These are phyloP conservation scores for Debaryomyces sp. DNA, from an alignment of 1,139 yeast genomes.

Conservation along the genomic window DNA sequence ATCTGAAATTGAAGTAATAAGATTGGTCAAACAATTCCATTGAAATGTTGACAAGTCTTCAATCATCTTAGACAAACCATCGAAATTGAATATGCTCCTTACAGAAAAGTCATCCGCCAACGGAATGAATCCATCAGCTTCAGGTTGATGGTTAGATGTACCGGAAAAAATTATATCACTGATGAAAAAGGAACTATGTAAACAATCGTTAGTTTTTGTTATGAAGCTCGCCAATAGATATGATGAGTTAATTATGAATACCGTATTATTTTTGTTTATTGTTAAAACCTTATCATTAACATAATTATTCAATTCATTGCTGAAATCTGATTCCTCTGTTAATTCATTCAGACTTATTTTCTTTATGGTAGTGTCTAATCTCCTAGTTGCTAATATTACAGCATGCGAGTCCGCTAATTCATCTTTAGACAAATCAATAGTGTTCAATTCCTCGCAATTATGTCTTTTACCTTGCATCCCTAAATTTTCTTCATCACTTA, in stretches of 20 bases:
- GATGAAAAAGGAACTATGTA: constrained; percentile 15
- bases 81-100: constrained; percentile 20
- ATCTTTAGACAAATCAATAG: constrained; percentile 1
- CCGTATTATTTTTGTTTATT: constrained; percentile 15
- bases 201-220: constrained; percentile 24
- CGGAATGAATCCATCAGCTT: constrained; percentile 7
- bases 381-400: constrained; percentile 24
- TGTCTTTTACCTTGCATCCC: constrained; percentile 11
- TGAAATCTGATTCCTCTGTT: constrained; percentile 1
- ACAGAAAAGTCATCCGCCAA: constrained; percentile 20
- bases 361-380: constrained; percentile 32
- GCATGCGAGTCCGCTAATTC: constrained; percentile 19
- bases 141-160: neutral
- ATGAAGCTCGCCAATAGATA: constrained; percentile 29
- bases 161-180: constrained; percentile 15
- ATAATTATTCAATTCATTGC: constrained; percentile 10
- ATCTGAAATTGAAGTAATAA: constrained; percentile 16
- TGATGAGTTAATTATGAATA: constrained; percentile 33
- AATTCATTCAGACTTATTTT: constrained; percentile 24
- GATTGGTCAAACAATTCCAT: constrained; percentile 21
- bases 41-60: constrained; percentile 18
- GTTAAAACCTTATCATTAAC: constrained; percentile 10
- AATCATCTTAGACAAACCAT: constrained; percentile 18
- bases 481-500: constrained; percentile 15
- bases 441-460: constrained; percentile 14